A percentile compares a stretch with the other conserved stretches of the same genome.
Conservation (phyloP, 257 asterid species). For the Nicotiana sylvestris region DNA sequence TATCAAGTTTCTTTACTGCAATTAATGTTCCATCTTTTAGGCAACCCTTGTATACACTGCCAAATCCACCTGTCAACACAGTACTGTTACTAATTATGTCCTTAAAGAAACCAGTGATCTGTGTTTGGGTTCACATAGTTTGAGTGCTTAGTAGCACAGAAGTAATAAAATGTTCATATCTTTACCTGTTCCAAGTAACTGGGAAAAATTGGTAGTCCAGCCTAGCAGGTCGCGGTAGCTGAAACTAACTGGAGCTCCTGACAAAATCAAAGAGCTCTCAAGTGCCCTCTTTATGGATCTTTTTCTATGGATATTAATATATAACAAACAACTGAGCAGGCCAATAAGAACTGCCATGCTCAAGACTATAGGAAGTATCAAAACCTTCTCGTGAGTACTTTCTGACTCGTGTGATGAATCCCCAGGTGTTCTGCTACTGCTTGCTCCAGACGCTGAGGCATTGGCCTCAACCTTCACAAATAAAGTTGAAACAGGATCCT, state of each 20-base stretch:
- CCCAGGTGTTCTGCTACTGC: constrained; percentile 14
- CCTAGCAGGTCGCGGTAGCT: constrained; percentile 62
- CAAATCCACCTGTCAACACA: constrained; percentile 76
- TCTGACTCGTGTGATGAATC: constrained; percentile 23
- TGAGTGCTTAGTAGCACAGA: neutral
- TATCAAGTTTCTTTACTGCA: constrained; percentile 85
- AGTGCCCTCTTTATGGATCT: constrained; percentile 52
- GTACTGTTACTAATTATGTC: constrained; percentile 19
- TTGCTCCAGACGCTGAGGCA: constrained; percentile 22
- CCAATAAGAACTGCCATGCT: constrained; percentile 54
- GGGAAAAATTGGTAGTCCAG: constrained; percentile 58
- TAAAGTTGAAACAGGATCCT: constrained; percentile 66
- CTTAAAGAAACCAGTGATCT: neutral
- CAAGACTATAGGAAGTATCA: constrained; percentile 72
- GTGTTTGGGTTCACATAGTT: neutral
- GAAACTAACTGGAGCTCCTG: constrained; percentile 71
- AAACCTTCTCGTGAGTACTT: constrained; percentile 33
- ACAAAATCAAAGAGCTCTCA: constrained; percentile 50
- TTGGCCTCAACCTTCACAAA: constrained; percentile 68
- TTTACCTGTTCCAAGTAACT: constrained; percentile 79
- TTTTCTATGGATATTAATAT: constrained; percentile 42
- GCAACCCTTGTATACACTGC: constrained; percentile 77
- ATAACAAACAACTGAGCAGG: constrained; percentile 54
- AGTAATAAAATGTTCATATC: neutral
- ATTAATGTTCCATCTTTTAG: constrained; percentile 61